These are phyloP conservation scores for Exutisphaerella laricina DNA, from an alignment of 2,329 filamentous ascomycete genomes.

Conservation along the genomic window DNA sequence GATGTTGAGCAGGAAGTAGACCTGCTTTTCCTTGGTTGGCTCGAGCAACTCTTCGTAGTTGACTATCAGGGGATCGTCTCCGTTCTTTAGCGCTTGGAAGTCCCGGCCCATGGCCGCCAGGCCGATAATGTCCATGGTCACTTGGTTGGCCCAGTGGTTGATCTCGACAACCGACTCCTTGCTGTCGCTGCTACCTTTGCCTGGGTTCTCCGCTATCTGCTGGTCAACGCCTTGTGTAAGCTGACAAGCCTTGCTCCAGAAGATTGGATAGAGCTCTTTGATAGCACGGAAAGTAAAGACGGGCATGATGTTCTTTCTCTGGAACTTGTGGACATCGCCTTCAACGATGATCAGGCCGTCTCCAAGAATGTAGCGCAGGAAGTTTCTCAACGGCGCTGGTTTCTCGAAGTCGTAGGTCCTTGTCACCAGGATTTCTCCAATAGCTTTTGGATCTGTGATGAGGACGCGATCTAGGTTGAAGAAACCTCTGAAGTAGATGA, in stretches of 20 bases:
- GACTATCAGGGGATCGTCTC: slow-evolving; percentile 39
- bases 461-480: slow-evolving; percentile 35
- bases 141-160: slow-evolving; percentile 41
- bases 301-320: slow-evolving; percentile 69
- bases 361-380: slow-evolving; percentile 47
- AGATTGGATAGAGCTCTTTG: slow-evolving; percentile 68
- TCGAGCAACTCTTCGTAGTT: slow-evolving; percentile 42
- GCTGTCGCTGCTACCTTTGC: slow-evolving; percentile 7
- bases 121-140: slow-evolving; percentile 45
- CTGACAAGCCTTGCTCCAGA: slow-evolving; percentile 73
- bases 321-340: slow-evolving; percentile 46
- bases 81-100: slow-evolving; percentile 38
- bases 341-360: slow-evolving; percentile 48
- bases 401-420: slow-evolving; percentile 52
- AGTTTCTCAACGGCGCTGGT: slow-evolving; percentile 37
- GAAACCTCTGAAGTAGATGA: slow-evolving; percentile 38
- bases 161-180: slow-evolving; percentile 34
- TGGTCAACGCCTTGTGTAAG: slow-evolving; percentile 58
- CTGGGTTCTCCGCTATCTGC: slow-evolving; percentile 40
- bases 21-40: slow-evolving; percentile 44
- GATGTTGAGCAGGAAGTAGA: slow-evolving; percentile 40
- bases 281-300: slow-evolving; percentile 79
- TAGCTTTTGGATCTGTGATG: slow-evolving; percentile 35
- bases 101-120: slow-evolving; percentile 43
- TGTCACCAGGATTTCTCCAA: slow-evolving; percentile 48